Base-by-base conservation (phyloP, 768 basidiomycete genomes). In the Lyophyllum shimeji region DNA sequence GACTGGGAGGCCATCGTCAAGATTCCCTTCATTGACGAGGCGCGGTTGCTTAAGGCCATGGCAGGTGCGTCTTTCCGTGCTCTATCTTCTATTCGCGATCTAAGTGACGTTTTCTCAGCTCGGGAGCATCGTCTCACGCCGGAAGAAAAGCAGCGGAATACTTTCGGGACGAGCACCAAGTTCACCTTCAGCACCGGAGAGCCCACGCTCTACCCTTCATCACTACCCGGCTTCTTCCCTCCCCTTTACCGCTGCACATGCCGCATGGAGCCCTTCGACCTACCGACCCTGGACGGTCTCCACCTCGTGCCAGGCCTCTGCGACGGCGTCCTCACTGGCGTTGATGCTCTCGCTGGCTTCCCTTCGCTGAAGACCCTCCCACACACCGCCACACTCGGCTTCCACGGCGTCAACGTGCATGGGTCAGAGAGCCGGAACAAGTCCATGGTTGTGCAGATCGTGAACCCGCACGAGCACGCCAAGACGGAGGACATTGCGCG, bases 1-100 rank as follows among this genome's bases (percentile, higher is more conserved):
- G 96, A 98, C 23, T 99, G 97, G 97, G 97, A 99, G 70, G 96
- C 97, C 0, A 84, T 98, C 49, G 94, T 99, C 52, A 98, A 98
- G 75, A 98, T 99, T 61, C 97, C 97, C 0, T 99, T 99, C 71
- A 98, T 99, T 57, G 87, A 97, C 45, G 85, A 95, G 69, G 62
- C 73, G 11, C 79, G 93, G 50, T 69, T 99, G 20, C 73, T 97
- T 29, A 76, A 76, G 29, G 91, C 95, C 2, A 98, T 99, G 96
- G 73, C 77, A 29, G 71, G 93, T 92, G 68, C 64, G 86, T 74
- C 40, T 52, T 29, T 24, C 29, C 3, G 21, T 39, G 1, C 34
- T 11, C n/a, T 20, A 23, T 53, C 15, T 52, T 9, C 46, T 20
- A 47, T 31, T 27, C 29, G 45, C 53, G 13, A 27, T 18, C 21